phyloP scores from a whole-genome alignment of 2,329 filamentous ascomycete species.

The Waltergamsia citrina region DNA sequence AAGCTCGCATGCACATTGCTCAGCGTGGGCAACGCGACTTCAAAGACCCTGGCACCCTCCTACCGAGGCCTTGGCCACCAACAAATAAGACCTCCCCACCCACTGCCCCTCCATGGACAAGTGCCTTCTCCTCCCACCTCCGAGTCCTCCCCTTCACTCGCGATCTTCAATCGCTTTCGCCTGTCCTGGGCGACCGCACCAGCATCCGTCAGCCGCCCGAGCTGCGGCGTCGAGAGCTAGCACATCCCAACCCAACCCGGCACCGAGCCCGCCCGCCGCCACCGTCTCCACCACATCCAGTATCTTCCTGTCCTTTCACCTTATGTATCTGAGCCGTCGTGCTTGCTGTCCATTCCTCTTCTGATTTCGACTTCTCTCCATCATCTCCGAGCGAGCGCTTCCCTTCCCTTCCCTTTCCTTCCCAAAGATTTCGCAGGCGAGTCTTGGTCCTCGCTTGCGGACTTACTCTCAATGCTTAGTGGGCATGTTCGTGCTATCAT shows the following conservation, averaged over 20 bases:
- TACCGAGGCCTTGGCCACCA: slow-evolving; percentile 2
- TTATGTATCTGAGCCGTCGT: too few relatives aligned
- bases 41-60: background rate
- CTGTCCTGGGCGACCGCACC: slow-evolving; percentile 11
- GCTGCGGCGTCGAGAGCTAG: slow-evolving; percentile 1
- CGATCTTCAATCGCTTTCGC: slow-evolving; percentile 11
- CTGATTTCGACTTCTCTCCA: too few relatives aligned
- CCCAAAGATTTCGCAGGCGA: too few relatives aligned
- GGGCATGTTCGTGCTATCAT: slow-evolving; percentile 31
- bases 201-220: background rate
- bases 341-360: too few relatives aligned
- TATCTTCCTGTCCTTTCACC: background rate
- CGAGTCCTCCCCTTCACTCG: slow-evolving; percentile 2
- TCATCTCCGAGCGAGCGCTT: too few relatives aligned
- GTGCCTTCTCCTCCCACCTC: slow-evolving; percentile 5
- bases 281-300: background rate
- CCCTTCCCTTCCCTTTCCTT: too few relatives aligned
- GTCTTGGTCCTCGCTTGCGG: too few relatives aligned
- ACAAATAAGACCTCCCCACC: slow-evolving; percentile 4
- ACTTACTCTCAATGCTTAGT: slow-evolving; percentile 1
- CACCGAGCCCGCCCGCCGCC: background rate
- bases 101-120: slow-evolving; percentile 5
- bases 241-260: slow-evolving; percentile 8
- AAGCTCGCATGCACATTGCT: too few relatives aligned
- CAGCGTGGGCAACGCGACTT: background rate